phyloP scores from a whole-genome alignment of 2,329 filamentous ascomycete genomes.

The Nigrograna mackinnonii region DNA sequence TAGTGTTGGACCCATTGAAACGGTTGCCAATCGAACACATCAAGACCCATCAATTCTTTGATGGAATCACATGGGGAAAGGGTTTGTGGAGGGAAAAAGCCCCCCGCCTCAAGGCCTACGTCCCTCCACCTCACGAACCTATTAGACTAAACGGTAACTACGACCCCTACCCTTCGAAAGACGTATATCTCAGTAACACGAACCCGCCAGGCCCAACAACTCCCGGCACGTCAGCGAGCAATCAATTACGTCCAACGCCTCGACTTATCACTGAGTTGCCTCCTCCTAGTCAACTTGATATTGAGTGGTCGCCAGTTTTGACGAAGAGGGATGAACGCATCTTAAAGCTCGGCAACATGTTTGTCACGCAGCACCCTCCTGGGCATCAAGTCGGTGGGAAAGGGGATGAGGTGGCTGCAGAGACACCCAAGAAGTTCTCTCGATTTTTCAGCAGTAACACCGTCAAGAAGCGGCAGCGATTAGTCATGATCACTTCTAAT shows the following conservation, averaged over 20 bases:
- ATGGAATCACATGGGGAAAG: constrained; percentile 82
- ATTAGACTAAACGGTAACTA: constrained; percentile 50
- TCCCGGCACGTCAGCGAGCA: constrained; percentile 20
- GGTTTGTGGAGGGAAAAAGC: constrained; percentile 87
- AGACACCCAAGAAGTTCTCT: constrained; percentile 80
- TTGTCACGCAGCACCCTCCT: constrained; percentile 79
- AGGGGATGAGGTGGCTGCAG: constrained; percentile 56
- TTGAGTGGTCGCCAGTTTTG: constrained; percentile 97
- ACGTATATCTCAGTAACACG: constrained; percentile 19
- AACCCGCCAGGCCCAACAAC: constrained; percentile 31
- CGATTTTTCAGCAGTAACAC: constrained; percentile 91
- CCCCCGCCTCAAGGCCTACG: constrained; percentile 81
- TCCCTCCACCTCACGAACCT: constrained; percentile 75
- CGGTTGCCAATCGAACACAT: constrained; percentile 93
- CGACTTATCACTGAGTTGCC: constrained; percentile 91
- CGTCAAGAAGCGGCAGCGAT: constrained; percentile 86
- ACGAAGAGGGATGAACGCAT: constrained; percentile 92
- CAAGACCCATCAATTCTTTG: constrained; percentile 94
- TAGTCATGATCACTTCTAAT: constrained; percentile 94
- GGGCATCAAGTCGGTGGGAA: constrained; percentile 75
- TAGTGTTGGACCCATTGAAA: constrained; percentile 84
- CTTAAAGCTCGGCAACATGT: constrained; percentile 86
- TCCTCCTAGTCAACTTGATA: constrained; percentile 94
- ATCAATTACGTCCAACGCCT: constrained; percentile 58
- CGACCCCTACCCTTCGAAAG: constrained; percentile 10